Base-by-base conservation (phyloP, 345 rosid species). In the Schrenkiella parvula region DNA sequence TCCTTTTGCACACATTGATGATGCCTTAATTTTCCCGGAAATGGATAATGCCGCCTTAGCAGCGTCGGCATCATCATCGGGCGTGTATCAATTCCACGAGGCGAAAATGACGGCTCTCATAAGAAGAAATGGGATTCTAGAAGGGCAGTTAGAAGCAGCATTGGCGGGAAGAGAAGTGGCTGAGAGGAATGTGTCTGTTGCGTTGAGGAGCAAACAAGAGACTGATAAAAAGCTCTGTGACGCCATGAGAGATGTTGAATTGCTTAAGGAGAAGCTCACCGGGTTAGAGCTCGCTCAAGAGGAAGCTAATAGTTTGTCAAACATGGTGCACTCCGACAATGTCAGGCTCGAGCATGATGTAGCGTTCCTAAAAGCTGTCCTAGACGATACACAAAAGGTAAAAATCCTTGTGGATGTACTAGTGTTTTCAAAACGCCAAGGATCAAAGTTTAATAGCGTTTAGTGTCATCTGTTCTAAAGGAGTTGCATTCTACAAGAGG, bases 271-370 rank as follows among this genome's bases (percentile, higher is more conserved):
- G 84, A 95, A 87, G 84, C 82, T 95, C 41, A 66, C 83, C 8
- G 83, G 92, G 54, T 51, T 87, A 57, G 98, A 91, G 77, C 79
- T 88, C 7, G 87, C 92, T 17, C 99, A 89, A 48, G 97, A 95
- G 55, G 98, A 95, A 81, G 88, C 99, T 67, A 89, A 82, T 80
- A 89, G 76, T 81, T 70, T 95, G 44, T 88, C 96, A 4, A 89
- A 88, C 75, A 88, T 89, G 34, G 97, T 95, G 79, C 98, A 95
- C 74, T 86, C 97, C 0, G 93, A 95, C 84, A 95, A 95, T 52
- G 93, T 91, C 13, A 88, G 97, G 85, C 98, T 95, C 3, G 99
- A 95, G 83, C 99, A 95, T 68, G 99, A 91, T 25, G 89, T 91
- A 31, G 99, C 99, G 59, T 95, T 91, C 79, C 88, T 95, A 6